Evolutionary conservation across 331 rosid genomes (phyloP).

Genomic region (Cucumis variabilis): DNA sequence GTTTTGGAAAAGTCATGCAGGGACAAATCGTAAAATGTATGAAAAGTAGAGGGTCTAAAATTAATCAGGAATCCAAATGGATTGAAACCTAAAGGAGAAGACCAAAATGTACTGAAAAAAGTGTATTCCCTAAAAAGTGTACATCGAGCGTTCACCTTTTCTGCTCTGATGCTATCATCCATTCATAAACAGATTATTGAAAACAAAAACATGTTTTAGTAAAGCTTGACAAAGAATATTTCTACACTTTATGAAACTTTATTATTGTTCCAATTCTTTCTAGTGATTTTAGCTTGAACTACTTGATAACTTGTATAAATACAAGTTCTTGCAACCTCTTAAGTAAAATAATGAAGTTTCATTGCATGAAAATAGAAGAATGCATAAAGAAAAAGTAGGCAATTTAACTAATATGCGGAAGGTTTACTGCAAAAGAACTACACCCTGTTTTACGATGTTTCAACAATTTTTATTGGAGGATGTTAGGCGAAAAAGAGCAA

Average conservation of each 20-base stretch:
- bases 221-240: slow-evolving; percentile 49
- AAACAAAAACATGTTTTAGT: neutral
- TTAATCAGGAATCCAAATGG: neutral
- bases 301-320: no score
- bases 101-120: no score
- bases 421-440: no score
- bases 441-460: no score
- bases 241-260: neutral
- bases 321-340: no score
- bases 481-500: no score
- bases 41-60: neutral
- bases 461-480: no score
- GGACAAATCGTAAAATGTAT: neutral
- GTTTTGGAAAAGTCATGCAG: neutral
- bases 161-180: slow-evolving; percentile 90
- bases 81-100: neutral
- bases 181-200: slow-evolving; percentile 27
- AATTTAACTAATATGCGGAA: no score
- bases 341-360: no score
- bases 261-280: neutral
- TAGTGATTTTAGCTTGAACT: slow-evolving; percentile 70
- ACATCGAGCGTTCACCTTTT: slow-evolving; percentile 86
- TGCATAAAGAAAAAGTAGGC: no score
- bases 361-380: no score
- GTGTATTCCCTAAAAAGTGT: slow-evolving; percentile 77